Evolutionary conservation across 1,139 yeast genomes (phyloP).

Genomic region (Pichia sp.): DNA sequence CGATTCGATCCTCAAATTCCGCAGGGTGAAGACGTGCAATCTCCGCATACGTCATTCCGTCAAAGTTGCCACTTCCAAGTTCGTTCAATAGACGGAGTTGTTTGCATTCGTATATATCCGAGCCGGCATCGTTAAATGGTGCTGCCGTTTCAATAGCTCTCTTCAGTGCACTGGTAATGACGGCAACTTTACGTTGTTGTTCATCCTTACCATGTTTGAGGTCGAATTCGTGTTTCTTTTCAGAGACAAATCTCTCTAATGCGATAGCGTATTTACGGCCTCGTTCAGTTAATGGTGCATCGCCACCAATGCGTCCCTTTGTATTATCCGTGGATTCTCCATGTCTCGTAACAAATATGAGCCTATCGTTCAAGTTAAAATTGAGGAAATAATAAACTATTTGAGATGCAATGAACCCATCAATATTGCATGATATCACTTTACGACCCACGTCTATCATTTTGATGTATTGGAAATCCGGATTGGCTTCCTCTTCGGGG

Average conservation of each 20-base stretch:
- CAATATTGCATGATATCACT: constrained; percentile 84
- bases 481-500: constrained; percentile 57
- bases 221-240: constrained; percentile 59
- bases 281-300: constrained; percentile 70
- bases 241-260: constrained; percentile 63
- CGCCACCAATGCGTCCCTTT: constrained; percentile 87
- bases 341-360: constrained; percentile 92
- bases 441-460: constrained; percentile 96
- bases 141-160: constrained; percentile 76
- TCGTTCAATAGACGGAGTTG: constrained; percentile 94
- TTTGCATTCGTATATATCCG: constrained; percentile 62
- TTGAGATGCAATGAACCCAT: constrained; percentile 90
- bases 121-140: constrained; percentile 62
- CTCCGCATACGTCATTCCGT: constrained; percentile 85
- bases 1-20: constrained; percentile 70
- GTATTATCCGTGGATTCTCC: constrained; percentile 89
- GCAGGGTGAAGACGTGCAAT: constrained; percentile 64
- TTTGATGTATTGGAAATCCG: constrained; percentile 76
- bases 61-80: constrained; percentile 86
- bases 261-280: constrained; percentile 72
- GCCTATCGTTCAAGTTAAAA: constrained; percentile 84
- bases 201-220: neutral
- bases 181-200: constrained; percentile 50
- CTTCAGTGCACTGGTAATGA: constrained; percentile 85
- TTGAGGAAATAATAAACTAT: constrained; percentile 84